Evolutionary conservation across 1,139 yeast genomes (phyloP).

Genomic region (Magnusiomyces paraingens): DNA sequence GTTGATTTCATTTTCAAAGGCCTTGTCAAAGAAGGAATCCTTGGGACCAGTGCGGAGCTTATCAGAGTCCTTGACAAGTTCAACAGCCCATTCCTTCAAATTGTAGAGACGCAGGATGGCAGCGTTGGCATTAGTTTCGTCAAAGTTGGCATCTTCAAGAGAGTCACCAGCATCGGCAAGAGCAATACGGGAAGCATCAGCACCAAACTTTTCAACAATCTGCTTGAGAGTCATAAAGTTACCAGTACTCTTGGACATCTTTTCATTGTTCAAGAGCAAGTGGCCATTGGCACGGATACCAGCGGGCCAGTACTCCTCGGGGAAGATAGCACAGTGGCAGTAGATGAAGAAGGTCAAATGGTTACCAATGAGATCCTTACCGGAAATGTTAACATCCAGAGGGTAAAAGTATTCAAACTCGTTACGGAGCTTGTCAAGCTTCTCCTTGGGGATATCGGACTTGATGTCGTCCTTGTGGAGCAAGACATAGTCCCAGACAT

Average conservation of each 20-base stretch:
- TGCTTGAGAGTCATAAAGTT: constrained; percentile 89
- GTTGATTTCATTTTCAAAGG: constrained; percentile 94
- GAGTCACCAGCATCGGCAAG: constrained; percentile 98
- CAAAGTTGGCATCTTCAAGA: constrained; percentile 96
- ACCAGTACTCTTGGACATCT: constrained; percentile 98
- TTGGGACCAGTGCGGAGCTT: constrained; percentile 62
- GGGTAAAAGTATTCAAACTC: constrained; percentile 97
- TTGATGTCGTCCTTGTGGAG: constrained; percentile 59
- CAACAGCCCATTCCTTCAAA: constrained; percentile 94
- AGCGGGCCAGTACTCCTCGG: constrained; percentile 83
- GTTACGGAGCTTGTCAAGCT: constrained; percentile 71
- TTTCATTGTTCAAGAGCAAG: constrained; percentile 87
- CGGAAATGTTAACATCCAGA: constrained; percentile 83
- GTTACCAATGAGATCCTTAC: constrained; percentile 95
- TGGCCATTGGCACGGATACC: constrained; percentile 97
- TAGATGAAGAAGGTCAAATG: constrained; percentile 94
- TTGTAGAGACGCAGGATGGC: constrained; percentile 91
- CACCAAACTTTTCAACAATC: constrained; percentile 83
- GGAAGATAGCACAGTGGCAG: constrained; percentile 89
- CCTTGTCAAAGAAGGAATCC: constrained; percentile 69
- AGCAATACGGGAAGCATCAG: constrained; percentile 96
- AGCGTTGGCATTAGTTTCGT: constrained; percentile 94
- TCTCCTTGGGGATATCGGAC: constrained; percentile 54
- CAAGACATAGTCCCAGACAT: constrained; percentile 88
- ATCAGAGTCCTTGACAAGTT: constrained; percentile 46